phyloP scores from a whole-genome alignment of 768 basidiomycete species.

The Lactifluus subvellereus region DNA sequence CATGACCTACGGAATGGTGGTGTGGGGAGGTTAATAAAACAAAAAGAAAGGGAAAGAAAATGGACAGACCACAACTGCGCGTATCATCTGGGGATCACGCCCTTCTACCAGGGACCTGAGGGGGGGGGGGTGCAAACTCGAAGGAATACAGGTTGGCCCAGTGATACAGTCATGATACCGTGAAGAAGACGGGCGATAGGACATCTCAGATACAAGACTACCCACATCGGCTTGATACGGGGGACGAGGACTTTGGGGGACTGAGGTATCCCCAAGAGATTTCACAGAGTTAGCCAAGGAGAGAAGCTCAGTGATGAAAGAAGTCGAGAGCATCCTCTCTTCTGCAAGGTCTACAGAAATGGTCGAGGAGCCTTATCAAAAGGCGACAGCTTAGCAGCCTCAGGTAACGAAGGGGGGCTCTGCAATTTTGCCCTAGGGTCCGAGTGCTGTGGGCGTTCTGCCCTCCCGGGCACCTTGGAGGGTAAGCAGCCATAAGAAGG shows the following conservation, averaged over 20 bases:
- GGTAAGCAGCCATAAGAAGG: background rate
- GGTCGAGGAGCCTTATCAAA: slow-evolving; percentile 53
- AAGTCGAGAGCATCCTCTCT: slow-evolving; percentile 54
- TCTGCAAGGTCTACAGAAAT: slow-evolving; percentile 53
- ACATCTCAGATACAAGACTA: slow-evolving; percentile 46
- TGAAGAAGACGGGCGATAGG: slow-evolving; percentile 39
- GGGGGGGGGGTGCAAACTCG: background rate
- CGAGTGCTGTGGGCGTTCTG: background rate
- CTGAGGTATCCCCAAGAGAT: slow-evolving; percentile 23
- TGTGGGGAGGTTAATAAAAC: slow-evolving; percentile 9
- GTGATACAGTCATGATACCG: slow-evolving; percentile 25
- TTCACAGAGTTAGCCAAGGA: slow-evolving; percentile 22
- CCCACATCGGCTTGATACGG: slow-evolving; percentile 1
- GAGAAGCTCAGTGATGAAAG: slow-evolving; percentile 54
- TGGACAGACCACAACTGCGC: too few species aligned
- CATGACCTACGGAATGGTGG: too few species aligned
- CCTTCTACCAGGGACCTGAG: background rate
- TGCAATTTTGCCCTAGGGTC: background rate
- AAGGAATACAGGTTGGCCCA: slow-evolving; percentile 17
- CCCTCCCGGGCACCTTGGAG: background rate
- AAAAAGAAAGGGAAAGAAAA: too few species aligned
- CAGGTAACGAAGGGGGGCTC: background rate
- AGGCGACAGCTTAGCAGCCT: slow-evolving; percentile 29
- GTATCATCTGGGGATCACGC: background rate
- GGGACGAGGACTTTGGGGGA: slow-evolving; percentile 38